Evolutionary conservation across 2,329 filamentous ascomycete species (phyloP), one percentile per base, ranked within the genome.

Genomic region (Nakataea oryzae): DNA sequence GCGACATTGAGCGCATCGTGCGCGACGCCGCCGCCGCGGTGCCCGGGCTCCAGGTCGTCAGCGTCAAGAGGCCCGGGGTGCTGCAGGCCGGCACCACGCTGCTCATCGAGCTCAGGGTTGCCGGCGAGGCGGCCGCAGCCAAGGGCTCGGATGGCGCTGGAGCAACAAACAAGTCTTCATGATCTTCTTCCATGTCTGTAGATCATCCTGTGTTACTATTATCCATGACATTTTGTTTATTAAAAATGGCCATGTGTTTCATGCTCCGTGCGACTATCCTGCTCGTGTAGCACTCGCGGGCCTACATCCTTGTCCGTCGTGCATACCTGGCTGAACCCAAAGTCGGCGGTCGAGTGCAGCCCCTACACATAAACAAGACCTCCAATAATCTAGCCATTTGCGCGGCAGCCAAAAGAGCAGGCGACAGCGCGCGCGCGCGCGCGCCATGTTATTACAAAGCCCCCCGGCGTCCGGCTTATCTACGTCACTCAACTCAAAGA

Each of bases 1-100:
- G 85, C 61, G 85, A 87, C 68, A 80, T 88, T 63, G 79, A 81
- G 67, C 73, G 68, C 41, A 76, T 87, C 32, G 78, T 87, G 11
- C 73, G 77, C 61, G 76, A 79, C 64, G 84, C 83, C 32, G 74
- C 74, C 26, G 65, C 67, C 60, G 69, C 70, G 59, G 75, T 81
- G 3, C 81, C 81, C 0, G 83, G 83, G 2, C 73, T 88, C 59
- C 80, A 86, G 69, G 73, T 87, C 54, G 78, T 86, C 56, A 74
- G 76, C 64, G 69, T 86, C 27, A 74, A 81, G 66, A 76, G 81
- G 60, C 83, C 83, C 3, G 78, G 78, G 60, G 70, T 78, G 67
- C 69, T 78, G 32, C 84, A 86, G 68, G 74, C 79, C 60, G 85
- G 85, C 2, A 88, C 85, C 0, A 77, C 84, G 61, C 74, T 84